Evolutionary conservation across 805 yeast genomes (phyloP).

Genomic region (Scheffersomyces coipomensis): DNA sequence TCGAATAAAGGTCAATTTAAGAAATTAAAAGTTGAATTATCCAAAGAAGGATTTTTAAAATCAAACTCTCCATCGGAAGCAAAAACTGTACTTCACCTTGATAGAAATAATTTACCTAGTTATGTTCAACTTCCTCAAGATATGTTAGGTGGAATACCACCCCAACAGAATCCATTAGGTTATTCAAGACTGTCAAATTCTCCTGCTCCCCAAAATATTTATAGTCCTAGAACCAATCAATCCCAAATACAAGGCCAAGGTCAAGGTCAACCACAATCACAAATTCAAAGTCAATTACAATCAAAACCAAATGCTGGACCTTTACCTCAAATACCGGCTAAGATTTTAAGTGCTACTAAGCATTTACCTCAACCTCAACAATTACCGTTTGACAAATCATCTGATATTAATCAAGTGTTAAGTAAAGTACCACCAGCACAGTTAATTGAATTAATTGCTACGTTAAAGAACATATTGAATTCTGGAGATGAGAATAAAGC

Average conservation of each 20-base stretch:
- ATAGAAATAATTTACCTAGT: constrained; percentile 49
- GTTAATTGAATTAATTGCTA: constrained; percentile 65
- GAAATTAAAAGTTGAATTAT: constrained; percentile 54
- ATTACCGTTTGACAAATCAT: constrained; percentile 47
- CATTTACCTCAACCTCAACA: constrained; percentile 50
- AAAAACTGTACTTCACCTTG: constrained; percentile 45
- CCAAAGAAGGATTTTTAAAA: constrained; percentile 56
- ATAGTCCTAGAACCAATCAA: not conserved
- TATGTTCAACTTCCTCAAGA: constrained; percentile 59
- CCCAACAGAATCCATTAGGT: constrained; percentile 4
- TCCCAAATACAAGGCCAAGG: not conserved
- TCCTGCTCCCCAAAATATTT: not conserved
- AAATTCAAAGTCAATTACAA: not conserved
- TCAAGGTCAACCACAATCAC: not conserved
- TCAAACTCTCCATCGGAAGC: constrained; percentile 26
- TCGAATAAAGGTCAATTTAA: constrained; percentile 35
- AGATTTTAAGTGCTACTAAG: constrained; percentile 53
- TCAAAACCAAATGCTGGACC: not conserved
- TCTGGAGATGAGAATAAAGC: constrained; percentile 53
- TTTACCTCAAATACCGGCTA: constrained; percentile 40
- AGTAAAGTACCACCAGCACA: constrained; percentile 69
- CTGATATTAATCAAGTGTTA: constrained; percentile 59
- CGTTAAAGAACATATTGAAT: constrained; percentile 55
- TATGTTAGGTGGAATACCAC: constrained; percentile 15
- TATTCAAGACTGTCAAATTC: not conserved